Percentiles rank a stretch among this genome's conserved stretches.
Evolutionary conservation across 805 yeast genomes (phyloP).

Genomic region (Metschnikowia amazonensis): DNA sequence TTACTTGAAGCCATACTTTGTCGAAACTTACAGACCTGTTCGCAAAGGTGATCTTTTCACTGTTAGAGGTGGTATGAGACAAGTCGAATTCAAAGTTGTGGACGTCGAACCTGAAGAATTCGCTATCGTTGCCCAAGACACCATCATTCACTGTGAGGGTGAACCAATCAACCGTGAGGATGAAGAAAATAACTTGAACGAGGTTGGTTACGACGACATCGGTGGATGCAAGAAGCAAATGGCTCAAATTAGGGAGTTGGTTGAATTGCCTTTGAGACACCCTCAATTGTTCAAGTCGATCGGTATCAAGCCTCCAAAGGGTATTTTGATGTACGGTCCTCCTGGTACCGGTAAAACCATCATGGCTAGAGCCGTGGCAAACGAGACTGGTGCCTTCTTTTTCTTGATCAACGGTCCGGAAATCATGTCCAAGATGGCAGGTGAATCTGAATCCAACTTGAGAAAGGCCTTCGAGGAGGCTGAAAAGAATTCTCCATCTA

Average conservation of each 20-base stretch:
- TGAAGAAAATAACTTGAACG: conserved; percentile 93
- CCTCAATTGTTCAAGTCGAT: conserved; percentile 97
- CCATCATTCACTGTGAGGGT: conserved; percentile 97
- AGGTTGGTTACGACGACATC: conserved; percentile 97
- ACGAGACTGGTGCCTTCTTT: conserved; percentile 98
- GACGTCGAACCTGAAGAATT: conserved; percentile 97
- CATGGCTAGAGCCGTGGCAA: conserved; percentile 99
- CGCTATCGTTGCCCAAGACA: conserved; percentile 98
- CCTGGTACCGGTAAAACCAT: conserved; percentile 99
- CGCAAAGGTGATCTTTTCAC: conserved; percentile 95
- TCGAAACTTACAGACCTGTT: conserved; percentile 98
- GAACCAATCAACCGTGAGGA: conserved; percentile 98
- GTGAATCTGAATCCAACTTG: conserved; percentile 95
- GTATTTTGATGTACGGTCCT: conserved; percentile 97
- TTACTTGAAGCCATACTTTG: conserved; percentile 94
- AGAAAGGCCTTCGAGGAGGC: conserved; percentile 99
- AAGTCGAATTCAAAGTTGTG: conserved; percentile 96
- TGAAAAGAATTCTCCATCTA: conserved; percentile 96
- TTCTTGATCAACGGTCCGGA: conserved; percentile 98
- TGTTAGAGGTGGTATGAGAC: conserved; percentile 99
- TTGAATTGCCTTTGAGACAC: conserved; percentile 95
- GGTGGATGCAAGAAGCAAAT: conserved; percentile 99
- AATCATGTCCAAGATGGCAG: conserved; percentile 99
- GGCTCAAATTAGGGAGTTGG: conserved; percentile 99
- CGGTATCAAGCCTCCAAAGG: conserved; percentile 98